Evolutionary conservation across 768 basidiomycete genomes (phyloP), one percentile per base, ranked within the genome.

Genomic region (Kwoniella europaea): DNA sequence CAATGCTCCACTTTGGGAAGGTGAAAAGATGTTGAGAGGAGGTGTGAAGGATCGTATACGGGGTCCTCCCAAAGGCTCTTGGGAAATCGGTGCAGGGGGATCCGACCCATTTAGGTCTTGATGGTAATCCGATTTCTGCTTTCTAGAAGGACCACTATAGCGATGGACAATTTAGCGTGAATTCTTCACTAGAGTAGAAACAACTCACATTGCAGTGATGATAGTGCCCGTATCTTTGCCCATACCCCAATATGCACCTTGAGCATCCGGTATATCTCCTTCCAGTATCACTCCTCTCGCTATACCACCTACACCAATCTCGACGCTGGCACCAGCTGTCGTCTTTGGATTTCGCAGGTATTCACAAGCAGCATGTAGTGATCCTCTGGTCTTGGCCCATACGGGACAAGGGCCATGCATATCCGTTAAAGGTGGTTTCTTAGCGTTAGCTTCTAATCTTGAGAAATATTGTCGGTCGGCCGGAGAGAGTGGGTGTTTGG

Each of bases 241-340:
- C n/a, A 42, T 69, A 7, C 78, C 74, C 80, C 80, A 83, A 58
- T 65, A 82, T 12, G 35, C 53, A 29, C 72, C 72, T 50, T 63
- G 64, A 52, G 52, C 78, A 18, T 43, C 62, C 59, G 66, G 12
- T 7, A 65, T 59, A 16, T 71, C 52, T 0, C 80, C 82, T 66
- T 82, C 80, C 1, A 83, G 67, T 18, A 83, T 72, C 10, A 83
- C 57, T 27, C 76, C 77, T 56, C 79, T 67, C 3, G 82, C 82
- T n/a, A 81, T 35, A 0, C 82, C 81, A 1, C 74, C 79, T 9
- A 41, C 67, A 16, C 76, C 79, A 29, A 80, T 72, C 52, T 79
- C 74, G 13, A 83, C 76, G 57, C 75, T 75, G 0, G 69, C 80
- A 16, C 82, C 82, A 10, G 55, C 61, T 4, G 77, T 79, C 46